Conservation (phyloP, 306 rosid genomes). For the Vigna radiata region DNA sequence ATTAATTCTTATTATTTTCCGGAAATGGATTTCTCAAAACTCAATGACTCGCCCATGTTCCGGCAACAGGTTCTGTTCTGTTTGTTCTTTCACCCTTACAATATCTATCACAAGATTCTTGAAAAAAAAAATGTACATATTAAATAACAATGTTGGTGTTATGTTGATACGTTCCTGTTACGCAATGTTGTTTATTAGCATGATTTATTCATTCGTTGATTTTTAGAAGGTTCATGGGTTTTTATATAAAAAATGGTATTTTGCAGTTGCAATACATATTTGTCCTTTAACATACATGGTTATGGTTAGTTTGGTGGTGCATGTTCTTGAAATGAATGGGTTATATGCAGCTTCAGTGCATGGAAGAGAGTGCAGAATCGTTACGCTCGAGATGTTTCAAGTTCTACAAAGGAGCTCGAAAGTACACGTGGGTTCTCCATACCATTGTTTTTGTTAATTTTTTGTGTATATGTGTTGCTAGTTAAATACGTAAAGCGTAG, state of each 20-base stretch:
- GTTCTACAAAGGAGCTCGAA: conserved; percentile 92
- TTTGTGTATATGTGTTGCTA: neutral
- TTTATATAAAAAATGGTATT: neutral
- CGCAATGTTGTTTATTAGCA: neutral
- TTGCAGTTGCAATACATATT: no score
- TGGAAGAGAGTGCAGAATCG: conserved; percentile 91
- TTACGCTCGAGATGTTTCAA: conserved; percentile 80
- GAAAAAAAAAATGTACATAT: neutral
- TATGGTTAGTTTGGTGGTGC: neutral
- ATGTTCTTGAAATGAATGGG: conserved; percentile 3
- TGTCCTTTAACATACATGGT: no score
- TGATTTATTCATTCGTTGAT: neutral
- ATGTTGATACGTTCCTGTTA: neutral
- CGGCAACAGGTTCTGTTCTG: conserved; percentile 61
- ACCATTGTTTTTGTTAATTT: neutral
- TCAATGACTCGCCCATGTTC: conserved; percentile 65
- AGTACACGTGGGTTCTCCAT: conserved; percentile 79
- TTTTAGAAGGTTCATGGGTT: neutral
- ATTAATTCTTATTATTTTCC: neutral
- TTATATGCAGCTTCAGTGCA: conserved; percentile 70
- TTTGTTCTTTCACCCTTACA: conserved; percentile 1
- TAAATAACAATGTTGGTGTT: neutral
- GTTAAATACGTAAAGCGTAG: neutral
- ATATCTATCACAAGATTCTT: neutral
- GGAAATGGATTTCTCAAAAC: conserved; percentile 52